A percentile compares a stretch with the other conserved stretches of the same genome.
Evolutionary conservation across 2,329 filamentous ascomycete genomes (phyloP).

Genomic region (Whalleya microplaca): DNA sequence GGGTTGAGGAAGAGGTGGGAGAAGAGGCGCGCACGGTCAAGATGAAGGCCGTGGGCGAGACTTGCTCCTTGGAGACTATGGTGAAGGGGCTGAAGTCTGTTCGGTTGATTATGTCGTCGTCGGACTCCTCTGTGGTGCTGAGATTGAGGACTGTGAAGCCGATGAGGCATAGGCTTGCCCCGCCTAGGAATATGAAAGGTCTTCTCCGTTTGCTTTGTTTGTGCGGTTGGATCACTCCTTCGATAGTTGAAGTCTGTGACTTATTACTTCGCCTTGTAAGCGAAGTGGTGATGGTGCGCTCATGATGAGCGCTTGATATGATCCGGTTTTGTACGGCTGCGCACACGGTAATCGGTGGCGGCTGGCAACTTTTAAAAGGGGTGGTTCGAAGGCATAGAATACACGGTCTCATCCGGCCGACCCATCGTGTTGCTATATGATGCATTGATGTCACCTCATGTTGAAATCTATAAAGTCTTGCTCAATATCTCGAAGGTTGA

Average conservation of each 20-base stretch:
- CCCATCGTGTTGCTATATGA: slow-evolving; percentile 16
- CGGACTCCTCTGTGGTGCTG: slow-evolving; percentile 5
- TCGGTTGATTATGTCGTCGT: slow-evolving; percentile 51
- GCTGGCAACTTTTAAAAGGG: slow-evolving; percentile 1
- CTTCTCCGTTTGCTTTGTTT: background rate
- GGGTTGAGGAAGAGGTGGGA: slow-evolving; percentile 16
- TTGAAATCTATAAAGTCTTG: background rate
- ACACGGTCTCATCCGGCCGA: slow-evolving; percentile 16
- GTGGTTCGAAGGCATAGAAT: slow-evolving; percentile 4
- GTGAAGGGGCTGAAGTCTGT: slow-evolving; percentile 68
- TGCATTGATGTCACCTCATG: slow-evolving; percentile 20
- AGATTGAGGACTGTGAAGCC: slow-evolving; percentile 7
- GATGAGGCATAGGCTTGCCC: slow-evolving; percentile 11
- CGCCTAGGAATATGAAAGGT: slow-evolving; percentile 14
- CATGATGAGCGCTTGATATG: background rate
- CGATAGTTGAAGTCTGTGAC: background rate
- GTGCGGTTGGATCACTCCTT: background rate
- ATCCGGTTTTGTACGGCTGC: background rate
- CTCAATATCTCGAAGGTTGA: background rate
- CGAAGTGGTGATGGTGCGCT: background rate
- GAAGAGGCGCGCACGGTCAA: slow-evolving; percentile 57
- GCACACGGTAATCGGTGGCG: background rate
- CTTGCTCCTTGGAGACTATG: slow-evolving; percentile 61
- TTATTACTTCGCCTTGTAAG: background rate
- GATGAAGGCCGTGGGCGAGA: slow-evolving; percentile 71